These are phyloP conservation scores for Naumovozyma castellii DNA, from an alignment of 805 yeast genomes.

Conservation along the genomic window DNA sequence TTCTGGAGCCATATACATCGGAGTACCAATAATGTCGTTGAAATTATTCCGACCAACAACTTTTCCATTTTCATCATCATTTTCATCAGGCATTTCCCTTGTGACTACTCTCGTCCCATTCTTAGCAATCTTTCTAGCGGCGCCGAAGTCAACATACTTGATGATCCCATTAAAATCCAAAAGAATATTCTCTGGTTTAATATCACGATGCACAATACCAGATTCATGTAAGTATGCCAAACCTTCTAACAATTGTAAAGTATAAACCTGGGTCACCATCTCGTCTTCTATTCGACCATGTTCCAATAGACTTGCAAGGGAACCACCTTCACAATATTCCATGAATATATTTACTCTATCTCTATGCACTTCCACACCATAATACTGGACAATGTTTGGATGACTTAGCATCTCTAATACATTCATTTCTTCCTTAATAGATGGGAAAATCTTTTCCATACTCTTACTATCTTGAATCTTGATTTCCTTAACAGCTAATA, in stretches of 20 bases:
- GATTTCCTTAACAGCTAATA: constrained; percentile 95
- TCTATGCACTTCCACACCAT: constrained; percentile 94
- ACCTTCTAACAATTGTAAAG: constrained; percentile 90
- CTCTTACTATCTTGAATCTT: constrained; percentile 81
- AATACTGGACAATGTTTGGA: constrained; percentile 93
- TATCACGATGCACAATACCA: constrained; percentile 93
- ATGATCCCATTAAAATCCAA: constrained; percentile 87
- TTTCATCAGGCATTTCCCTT: constrained; percentile 1
- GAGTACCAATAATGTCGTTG: constrained; percentile 66
- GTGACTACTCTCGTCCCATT: constrained; percentile 34
- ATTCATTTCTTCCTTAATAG: constrained; percentile 92
- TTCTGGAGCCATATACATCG: constrained; percentile 99
- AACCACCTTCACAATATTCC: constrained; percentile 97
- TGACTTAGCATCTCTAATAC: constrained; percentile 90
- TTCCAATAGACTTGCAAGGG: constrained; percentile 72
- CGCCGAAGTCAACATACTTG: constrained; percentile 95
- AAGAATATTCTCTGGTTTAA: constrained; percentile 88
- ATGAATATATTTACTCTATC: constrained; percentile 91
- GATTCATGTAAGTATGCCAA: constrained; percentile 87
- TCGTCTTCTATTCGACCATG: constrained; percentile 96
- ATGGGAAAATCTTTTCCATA: constrained; percentile 72
- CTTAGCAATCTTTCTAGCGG: constrained; percentile 80
- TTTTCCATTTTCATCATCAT: constrained; percentile 1
- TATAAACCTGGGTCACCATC: constrained; percentile 78
- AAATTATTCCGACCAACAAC: constrained; percentile 14